These are phyloP conservation scores for Alternaria sp. DNA, from an alignment of 2,329 filamentous ascomycete species.

Conservation along the genomic window DNA sequence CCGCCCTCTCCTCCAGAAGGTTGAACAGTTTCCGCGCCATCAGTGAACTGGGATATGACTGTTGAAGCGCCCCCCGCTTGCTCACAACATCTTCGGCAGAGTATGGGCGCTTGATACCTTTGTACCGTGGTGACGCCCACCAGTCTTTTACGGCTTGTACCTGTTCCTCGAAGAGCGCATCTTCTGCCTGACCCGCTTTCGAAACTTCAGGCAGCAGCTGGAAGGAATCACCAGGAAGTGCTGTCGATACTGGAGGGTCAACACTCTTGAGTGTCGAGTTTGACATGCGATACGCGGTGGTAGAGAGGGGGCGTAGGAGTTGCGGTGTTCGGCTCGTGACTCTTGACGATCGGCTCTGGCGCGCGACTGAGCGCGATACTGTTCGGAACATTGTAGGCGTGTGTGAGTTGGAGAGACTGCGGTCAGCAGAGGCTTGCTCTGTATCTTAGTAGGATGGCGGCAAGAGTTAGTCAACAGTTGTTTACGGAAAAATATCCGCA, in stretches of 20 bases:
- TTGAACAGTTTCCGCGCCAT: slow-evolving; percentile 97
- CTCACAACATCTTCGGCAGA: slow-evolving; percentile 89
- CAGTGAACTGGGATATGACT: slow-evolving; percentile 88
- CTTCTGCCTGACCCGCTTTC: slow-evolving; percentile 82
- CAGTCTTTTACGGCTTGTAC: slow-evolving; percentile 85
- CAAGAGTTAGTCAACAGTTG: slow-evolving; percentile 2
- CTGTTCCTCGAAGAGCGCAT: slow-evolving; percentile 84
- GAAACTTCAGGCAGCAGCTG: slow-evolving; percentile 80
- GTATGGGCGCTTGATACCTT: slow-evolving; percentile 92
- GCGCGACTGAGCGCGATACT: slow-evolving; percentile 46
- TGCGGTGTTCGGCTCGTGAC: slow-evolving; percentile 34
- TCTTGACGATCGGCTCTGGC: slow-evolving; percentile 45
- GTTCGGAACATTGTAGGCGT: slow-evolving; percentile 49
- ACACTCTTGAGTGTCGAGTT: slow-evolving; percentile 61
- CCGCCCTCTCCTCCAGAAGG: slow-evolving; percentile 78
- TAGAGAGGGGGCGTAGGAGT: slow-evolving; percentile 52
- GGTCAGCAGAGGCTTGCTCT: slow-evolving; percentile 18
- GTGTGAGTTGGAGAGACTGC: slow-evolving; percentile 10
- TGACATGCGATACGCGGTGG: slow-evolving; percentile 61
- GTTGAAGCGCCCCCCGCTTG: slow-evolving; percentile 87
- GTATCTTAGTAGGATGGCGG: slow-evolving; percentile 7
- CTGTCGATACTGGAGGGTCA: slow-evolving; percentile 67
- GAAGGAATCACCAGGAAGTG: slow-evolving; percentile 77
- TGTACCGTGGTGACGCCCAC: slow-evolving; percentile 87
- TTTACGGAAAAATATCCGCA: slow-evolving; percentile 27